Evolutionary conservation across 2,329 filamentous ascomycete genomes (phyloP).

Genomic region (Fusarium redolens): DNA sequence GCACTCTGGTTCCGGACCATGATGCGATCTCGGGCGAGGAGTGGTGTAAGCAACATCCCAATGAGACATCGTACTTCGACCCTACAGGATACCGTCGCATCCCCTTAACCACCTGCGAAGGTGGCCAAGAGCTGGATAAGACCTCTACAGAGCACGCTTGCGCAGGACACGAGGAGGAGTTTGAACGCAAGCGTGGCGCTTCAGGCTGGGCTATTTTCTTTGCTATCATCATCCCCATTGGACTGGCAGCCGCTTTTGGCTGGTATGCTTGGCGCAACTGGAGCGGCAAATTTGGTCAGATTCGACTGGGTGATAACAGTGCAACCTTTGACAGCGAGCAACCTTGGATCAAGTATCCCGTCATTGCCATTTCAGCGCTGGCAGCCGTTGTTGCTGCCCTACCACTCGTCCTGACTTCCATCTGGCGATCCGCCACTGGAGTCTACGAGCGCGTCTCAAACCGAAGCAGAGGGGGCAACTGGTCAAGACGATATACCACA

Average conservation of each 20-base stretch:
- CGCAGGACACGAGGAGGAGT: constrained; percentile 84
- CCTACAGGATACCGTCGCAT: constrained; percentile 90
- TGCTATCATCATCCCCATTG: constrained; percentile 81
- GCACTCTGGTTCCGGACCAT: constrained; percentile 79
- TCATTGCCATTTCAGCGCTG: constrained; percentile 75
- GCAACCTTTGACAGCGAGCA: constrained; percentile 73
- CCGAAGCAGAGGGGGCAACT: constrained; percentile 58
- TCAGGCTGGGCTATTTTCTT: constrained; percentile 85
- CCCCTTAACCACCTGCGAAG: constrained; percentile 86
- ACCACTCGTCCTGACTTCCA: constrained; percentile 76
- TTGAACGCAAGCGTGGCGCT: constrained; percentile 74
- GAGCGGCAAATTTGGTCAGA: constrained; percentile 91
- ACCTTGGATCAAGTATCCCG: constrained; percentile 83
- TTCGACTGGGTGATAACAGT: constrained; percentile 81
- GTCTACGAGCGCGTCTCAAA: constrained; percentile 64
- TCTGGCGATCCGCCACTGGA: constrained; percentile 74
- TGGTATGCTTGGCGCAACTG: constrained; percentile 89
- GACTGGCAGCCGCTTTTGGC: constrained; percentile 75
- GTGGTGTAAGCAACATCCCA: constrained; percentile 70
- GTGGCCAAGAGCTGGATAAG: constrained; percentile 80
- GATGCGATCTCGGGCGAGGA: constrained; percentile 64
- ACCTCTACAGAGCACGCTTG: constrained; percentile 68
- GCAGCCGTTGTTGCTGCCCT: constrained; percentile 70
- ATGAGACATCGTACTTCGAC: constrained; percentile 81
- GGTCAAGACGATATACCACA: constrained; percentile 82